Percentiles rank a stretch among this genome's conserved stretches.
phyloP scores from a whole-genome alignment of 805 yeast species.

The Candida silvatica region DNA sequence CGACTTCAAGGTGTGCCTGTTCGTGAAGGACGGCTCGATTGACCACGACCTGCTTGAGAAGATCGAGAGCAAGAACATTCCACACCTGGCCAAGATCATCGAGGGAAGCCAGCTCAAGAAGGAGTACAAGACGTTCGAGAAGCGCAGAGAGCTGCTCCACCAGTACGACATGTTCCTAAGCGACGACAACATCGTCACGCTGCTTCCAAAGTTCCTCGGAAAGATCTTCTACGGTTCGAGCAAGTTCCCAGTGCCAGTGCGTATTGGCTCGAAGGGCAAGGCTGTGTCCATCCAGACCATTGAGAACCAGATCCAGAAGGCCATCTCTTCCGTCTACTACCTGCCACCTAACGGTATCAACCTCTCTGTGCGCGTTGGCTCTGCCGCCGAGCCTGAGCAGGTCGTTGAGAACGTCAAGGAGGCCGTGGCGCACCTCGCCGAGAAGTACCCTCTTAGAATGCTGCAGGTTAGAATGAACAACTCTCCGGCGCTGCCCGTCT shows the following conservation, averaged over 20 bases:
- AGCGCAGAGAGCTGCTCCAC: conserved; percentile 63
- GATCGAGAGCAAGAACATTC: conserved; percentile 38
- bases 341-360: conserved; percentile 69
- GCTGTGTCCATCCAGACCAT: conserved; percentile 50
- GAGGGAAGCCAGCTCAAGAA: conserved; percentile 73
- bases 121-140: conserved; percentile 81
- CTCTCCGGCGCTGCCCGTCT: conserved; percentile 85
- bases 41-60: conserved; percentile 33
- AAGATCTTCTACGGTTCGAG: conserved; percentile 57
- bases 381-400: conserved; percentile 33
- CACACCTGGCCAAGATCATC: conserved; percentile 45
- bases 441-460: conserved; percentile 38
- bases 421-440: conserved; percentile 39
- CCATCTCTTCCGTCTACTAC: conserved; percentile 49
- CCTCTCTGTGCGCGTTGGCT: conserved; percentile 60
- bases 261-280: conserved; percentile 13
- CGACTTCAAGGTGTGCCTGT: conserved; percentile 49
- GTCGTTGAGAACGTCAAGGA: conserved; percentile 53
- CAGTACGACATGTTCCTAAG: conserved; percentile 73
- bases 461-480: conserved; percentile 55
- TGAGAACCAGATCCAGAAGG: conserved; percentile 49
- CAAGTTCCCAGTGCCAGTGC: conserved; percentile 64
- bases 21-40: conserved; percentile 57
- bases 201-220: conserved; percentile 79
- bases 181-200: conserved; percentile 73